phyloP scores from a whole-genome alignment of 768 basidiomycete genomes.

The Suillus weaverae region DNA sequence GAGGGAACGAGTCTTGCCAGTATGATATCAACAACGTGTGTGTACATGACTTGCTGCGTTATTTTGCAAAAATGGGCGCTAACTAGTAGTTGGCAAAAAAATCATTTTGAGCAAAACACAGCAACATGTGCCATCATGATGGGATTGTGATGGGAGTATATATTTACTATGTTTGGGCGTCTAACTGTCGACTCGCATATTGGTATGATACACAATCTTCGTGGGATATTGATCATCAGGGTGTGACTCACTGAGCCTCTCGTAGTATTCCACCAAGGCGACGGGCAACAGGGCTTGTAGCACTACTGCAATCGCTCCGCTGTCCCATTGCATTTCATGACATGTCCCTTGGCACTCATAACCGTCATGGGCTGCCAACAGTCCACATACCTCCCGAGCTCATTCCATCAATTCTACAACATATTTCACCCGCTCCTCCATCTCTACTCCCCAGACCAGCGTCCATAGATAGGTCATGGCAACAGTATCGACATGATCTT shows the following conservation, averaged over 20 bases:
- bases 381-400: background rate
- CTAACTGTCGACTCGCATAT: background rate
- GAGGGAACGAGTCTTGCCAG: background rate
- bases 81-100: background rate
- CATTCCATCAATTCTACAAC: background rate
- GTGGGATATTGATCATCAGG: background rate
- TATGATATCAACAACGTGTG: no score
- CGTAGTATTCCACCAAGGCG: background rate
- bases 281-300: background rate
- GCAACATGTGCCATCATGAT: background rate
- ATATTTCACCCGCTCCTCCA: background rate
- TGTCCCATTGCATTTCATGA: background rate
- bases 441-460: background rate
- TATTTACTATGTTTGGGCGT: background rate
- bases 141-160: background rate
- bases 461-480: background rate
- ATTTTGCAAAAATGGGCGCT: background rate
- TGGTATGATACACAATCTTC: background rate
- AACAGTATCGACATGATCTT: background rate
- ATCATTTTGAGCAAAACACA: background rate
- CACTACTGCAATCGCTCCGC: background rate
- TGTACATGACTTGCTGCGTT: no score
- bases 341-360: background rate
- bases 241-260: background rate
- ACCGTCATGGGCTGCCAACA: no score